Evolutionary conservation across 2,329 filamentous ascomycete species (phyloP).

Genomic region (Nemania sp.): DNA sequence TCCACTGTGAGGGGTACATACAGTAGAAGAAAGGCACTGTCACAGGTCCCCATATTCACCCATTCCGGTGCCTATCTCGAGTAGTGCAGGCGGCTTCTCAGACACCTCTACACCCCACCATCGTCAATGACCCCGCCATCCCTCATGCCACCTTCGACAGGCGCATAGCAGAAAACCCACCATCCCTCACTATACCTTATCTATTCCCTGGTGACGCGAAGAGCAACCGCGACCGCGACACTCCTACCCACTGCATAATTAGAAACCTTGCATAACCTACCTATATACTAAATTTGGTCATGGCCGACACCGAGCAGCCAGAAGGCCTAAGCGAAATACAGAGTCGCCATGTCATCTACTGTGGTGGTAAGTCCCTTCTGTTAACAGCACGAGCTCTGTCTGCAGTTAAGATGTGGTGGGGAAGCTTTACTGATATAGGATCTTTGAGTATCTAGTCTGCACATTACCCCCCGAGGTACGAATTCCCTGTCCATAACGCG

Average conservation of each 20-base stretch:
- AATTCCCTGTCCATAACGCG: background rate
- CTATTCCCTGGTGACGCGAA: too few species aligned
- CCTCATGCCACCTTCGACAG: slow-evolving; percentile 19
- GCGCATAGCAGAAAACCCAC: slow-evolving; percentile 12
- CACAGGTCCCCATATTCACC: too few species aligned
- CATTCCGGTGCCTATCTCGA: background rate
- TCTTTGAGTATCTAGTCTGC: slow-evolving; percentile 56
- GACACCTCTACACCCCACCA: slow-evolving; percentile 25
- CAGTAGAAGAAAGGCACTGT: too few species aligned
- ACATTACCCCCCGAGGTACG: slow-evolving; percentile 66
- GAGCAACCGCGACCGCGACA: slow-evolving; percentile 10
- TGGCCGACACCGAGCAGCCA: slow-evolving; percentile 58
- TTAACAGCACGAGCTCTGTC: slow-evolving; percentile 8
- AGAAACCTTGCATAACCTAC: background rate
- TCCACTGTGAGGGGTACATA: too few species aligned
- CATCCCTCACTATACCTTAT: slow-evolving; percentile 1
- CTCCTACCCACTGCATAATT: background rate
- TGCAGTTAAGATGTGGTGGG: background rate
- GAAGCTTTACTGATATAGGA: slow-evolving; percentile 15
- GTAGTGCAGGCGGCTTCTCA: background rate
- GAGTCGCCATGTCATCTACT: slow-evolving; percentile 58
- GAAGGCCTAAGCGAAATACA: slow-evolving; percentile 52
- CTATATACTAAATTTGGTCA: slow-evolving; percentile 35
- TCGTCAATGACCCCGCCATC: slow-evolving; percentile 30
- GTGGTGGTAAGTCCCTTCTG: slow-evolving; percentile 54